Evolutionary conservation across 805 yeast genomes (phyloP).

Genomic region (Yamadazyma sp.): DNA sequence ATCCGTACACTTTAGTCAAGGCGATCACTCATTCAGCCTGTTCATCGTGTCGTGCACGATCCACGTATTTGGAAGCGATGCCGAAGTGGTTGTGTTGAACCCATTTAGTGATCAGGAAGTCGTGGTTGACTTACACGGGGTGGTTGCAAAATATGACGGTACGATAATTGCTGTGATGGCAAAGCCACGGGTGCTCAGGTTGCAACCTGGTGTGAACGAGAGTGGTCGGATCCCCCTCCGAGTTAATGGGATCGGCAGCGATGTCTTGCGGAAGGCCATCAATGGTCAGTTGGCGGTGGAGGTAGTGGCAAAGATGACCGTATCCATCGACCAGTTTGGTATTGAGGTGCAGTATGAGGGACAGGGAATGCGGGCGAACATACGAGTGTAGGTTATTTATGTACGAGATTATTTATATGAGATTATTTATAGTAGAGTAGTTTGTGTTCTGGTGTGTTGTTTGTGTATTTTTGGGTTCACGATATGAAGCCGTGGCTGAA

Average conservation of each 20-base stretch:
- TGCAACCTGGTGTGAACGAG: constrained; percentile 54
- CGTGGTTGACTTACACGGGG: constrained; percentile 41
- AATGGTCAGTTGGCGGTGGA: constrained; percentile 51
- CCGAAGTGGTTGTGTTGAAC: constrained; percentile 53
- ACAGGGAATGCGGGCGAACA: constrained; percentile 40
- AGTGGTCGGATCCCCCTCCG: constrained; percentile 53
- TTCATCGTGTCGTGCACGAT: constrained; percentile 52
- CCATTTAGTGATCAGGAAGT: constrained; percentile 52
- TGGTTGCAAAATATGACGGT: constrained; percentile 49
- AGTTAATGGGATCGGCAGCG: constrained; percentile 47
- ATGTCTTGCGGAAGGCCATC: constrained; percentile 48
- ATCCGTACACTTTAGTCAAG: background rate
- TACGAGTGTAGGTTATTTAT: too few relatives aligned
- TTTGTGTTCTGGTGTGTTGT: too few relatives aligned
- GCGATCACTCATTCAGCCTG: constrained; percentile 20
- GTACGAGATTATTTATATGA: too few relatives aligned
- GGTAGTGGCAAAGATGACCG: constrained; percentile 43
- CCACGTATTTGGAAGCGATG: constrained; percentile 54
- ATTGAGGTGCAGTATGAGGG: constrained; percentile 49
- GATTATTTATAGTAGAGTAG: too few relatives aligned
- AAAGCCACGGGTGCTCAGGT: constrained; percentile 36
- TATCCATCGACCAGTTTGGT: constrained; percentile 39
- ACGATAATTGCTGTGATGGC: constrained; percentile 46
- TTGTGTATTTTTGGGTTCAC: too few relatives aligned
- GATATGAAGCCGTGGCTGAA: too few relatives aligned